Base-by-base conservation (phyloP, 345 rosid genomes). In the Ceriops zippeliana region DNA sequence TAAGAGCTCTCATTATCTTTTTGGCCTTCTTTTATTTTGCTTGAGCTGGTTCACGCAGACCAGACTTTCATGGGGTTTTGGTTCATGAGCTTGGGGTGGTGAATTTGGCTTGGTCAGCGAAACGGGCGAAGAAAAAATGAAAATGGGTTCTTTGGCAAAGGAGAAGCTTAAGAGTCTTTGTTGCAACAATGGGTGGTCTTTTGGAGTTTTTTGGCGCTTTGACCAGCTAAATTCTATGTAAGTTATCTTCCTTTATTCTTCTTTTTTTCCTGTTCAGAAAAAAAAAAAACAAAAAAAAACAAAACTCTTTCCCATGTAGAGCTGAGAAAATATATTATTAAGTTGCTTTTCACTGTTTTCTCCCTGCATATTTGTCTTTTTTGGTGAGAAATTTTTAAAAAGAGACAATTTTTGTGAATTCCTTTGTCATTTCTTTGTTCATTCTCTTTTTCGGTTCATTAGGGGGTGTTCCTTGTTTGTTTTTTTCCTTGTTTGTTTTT, bases 111-210 rank as follows among this genome's bases (percentile, higher is more conserved):
- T 76, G 52, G 66, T 46, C 21, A 37, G 47, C 61, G 62, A 53
- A 69, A 27, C 24, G 58, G 34, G 49, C 13, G 76, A 38, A n/a
- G 51, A 52, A 26, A 42, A 52, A 21, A 53, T 54, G 30, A 22
- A 63, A 47, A 71, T 67, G 69, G 65, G 65, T 62, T 30, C 22
- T n/a, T 22, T 62, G 38, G 58, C 79, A 52, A 89, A 84, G 87
- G 83, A 80, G 80, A 80, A 22, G 67, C 83, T 91, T 22, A 81
- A 81, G 83, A 78, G 70, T 47, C 85, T 91, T 67, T 93, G 96
- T 82, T 73, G 86, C 76, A 81, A 79, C 62, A 76, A 88, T 83
- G 96, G 96, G 17, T 93, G 97, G 98, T 89, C 90, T 79, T 88
- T 82, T 72, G 96, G 86, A 22, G 84, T 91, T 54, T 85, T 87